Evolutionary conservation across 116 monocot species (phyloP).

Genomic region (Iris pallida): DNA sequence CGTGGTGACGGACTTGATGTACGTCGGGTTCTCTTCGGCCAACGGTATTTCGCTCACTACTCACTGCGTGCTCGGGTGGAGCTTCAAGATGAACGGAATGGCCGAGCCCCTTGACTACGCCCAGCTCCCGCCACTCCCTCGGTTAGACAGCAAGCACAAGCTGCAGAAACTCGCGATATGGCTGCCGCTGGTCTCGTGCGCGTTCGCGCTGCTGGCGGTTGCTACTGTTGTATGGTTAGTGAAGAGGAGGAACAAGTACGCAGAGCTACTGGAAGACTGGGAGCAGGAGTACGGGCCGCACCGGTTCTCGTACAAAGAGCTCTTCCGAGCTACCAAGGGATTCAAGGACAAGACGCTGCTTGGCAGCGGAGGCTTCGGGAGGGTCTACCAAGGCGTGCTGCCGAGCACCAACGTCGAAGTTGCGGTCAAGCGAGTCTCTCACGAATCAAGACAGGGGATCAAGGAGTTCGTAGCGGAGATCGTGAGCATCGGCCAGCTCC

Average conservation of each 20-base stretch:
- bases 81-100: slow-evolving; percentile 28
- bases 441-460: slow-evolving; percentile 20
- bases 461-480: slow-evolving; percentile 24
- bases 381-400: slow-evolving; percentile 27
- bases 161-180: neutral
- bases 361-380: slow-evolving; percentile 14
- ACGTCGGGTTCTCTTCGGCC: slow-evolving; percentile 48
- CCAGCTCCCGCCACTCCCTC: slow-evolving; percentile 25
- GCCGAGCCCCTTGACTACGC: slow-evolving; percentile 22
- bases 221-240: slow-evolving; percentile 16
- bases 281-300: slow-evolving; percentile 23
- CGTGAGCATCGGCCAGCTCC: slow-evolving; percentile 15
- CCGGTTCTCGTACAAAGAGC: slow-evolving; percentile 18
- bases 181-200: slow-evolving; percentile 1
- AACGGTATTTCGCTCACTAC: slow-evolving; percentile 20
- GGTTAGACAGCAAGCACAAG: neutral
- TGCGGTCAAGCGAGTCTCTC: slow-evolving; percentile 23
- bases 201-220: neutral
- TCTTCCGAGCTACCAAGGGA: slow-evolving; percentile 13
- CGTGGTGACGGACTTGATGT: slow-evolving; percentile 35
- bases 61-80: slow-evolving; percentile 53
- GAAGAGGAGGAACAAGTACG: slow-evolving; percentile 11
- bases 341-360: slow-evolving; percentile 12
- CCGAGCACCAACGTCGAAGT: slow-evolving; percentile 12
- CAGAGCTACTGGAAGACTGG: slow-evolving; percentile 18